Evolutionary conservation across 805 yeast species (phyloP), one percentile per base, ranked within the genome.

Genomic region (Saccharomycopsis guyanensis): DNA sequence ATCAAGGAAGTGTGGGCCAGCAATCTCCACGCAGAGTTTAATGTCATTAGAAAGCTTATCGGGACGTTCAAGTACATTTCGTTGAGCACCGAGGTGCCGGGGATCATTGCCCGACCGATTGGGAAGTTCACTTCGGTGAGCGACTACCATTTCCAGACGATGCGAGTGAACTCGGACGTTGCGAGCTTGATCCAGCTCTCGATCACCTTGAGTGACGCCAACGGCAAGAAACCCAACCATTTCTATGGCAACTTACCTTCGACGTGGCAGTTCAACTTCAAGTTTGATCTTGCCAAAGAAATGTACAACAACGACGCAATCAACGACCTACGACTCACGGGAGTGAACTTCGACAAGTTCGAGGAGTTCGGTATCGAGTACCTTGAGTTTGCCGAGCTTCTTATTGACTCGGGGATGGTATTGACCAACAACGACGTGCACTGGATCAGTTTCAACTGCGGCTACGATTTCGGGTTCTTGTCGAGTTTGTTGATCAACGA

Each of bases 251-350:
- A 69, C 53, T 72, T 72, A 19, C 75, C 81, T 29, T 76, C 83
- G 3, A 86, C 96, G n/a, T 93, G 97, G 96, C 97, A 91, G 62
- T 89, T 93, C 68, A 93, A 93, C 63, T 88, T 93, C 68, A 71
- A 74, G 54, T 93, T 88, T 63, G 89, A 85, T 62, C 66, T 85
- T 32, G 70, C 74, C 33, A 68, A 71, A 29, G 93, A 87, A 59
- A 91, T 93, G 96, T 86, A 79, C 54, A 82, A 91, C 19, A 78
- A 78, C 45, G 97, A 89, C 56, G 86, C 91, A 16, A 71, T 88
- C 46, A 86, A 87, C 44, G 74, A 86, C 58, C 68, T 91, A 52
- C 70, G 80, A 18, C 88, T 84, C 56, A 78, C 93, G 1, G 95
- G 97, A 1, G 73, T 88, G 40, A 88, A 88, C 59, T 83, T 91